A percentile compares a stretch with the other conserved stretches of the same genome.
Evolutionary conservation across 805 yeast species (phyloP).

Genomic region (Hanseniaspora thailandica): DNA sequence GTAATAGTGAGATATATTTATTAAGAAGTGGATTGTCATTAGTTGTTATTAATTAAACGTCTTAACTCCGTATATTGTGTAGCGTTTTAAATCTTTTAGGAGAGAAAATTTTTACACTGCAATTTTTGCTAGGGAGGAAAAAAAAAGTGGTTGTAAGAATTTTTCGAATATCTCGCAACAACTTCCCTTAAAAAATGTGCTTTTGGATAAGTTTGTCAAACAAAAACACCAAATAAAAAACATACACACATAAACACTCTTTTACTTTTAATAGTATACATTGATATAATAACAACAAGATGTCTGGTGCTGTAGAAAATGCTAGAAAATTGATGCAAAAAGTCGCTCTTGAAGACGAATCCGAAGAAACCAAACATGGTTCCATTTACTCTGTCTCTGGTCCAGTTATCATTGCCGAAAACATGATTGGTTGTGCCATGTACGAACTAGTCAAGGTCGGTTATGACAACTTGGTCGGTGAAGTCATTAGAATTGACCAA

Average conservation of each 20-base stretch:
- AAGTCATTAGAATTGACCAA: slow-evolving; percentile 90
- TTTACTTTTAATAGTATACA: too few relatives aligned
- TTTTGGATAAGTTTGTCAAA: too few relatives aligned
- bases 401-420: slow-evolving; percentile 94
- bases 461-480: slow-evolving; percentile 93
- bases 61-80: neutral
- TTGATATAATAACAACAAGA: too few relatives aligned
- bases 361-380: slow-evolving; percentile 68
- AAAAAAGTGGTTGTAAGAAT: neutral
- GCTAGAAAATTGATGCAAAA: slow-evolving; percentile 90
- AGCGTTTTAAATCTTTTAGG: neutral
- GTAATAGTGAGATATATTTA: too few relatives aligned
- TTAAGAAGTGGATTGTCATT: neutral
- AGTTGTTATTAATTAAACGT: neutral
- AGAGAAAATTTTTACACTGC: neutral
- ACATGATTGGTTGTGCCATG: slow-evolving; percentile 99
- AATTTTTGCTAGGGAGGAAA: neutral
- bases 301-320: slow-evolving; percentile 95
- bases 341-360: slow-evolving; percentile 59
- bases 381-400: slow-evolving; percentile 91
- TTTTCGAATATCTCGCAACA: neutral
- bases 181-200: neutral
- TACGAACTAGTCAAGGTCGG: slow-evolving; percentile 97
- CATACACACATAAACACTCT: neutral
- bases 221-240: too few relatives aligned